These are phyloP conservation scores for Phytopythium chamaehyphon DNA, from an alignment of 352 stramenopile genomes.

Conservation along the genomic window DNA sequence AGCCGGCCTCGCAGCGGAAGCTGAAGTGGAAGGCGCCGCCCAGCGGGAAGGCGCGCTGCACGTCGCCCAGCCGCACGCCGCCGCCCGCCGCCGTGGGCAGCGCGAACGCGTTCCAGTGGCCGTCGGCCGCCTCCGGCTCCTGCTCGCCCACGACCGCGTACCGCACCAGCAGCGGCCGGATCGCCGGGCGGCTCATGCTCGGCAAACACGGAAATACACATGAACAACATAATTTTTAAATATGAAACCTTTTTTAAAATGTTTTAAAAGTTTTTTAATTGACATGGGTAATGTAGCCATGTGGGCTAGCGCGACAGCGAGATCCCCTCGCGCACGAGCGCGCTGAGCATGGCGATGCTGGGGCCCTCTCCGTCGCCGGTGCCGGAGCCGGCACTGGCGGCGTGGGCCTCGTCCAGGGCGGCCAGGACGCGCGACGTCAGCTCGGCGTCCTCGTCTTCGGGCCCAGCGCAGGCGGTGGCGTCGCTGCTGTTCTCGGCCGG, in stretches of 20 bases:
- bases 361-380: neutral
- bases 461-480: constrained; percentile 16
- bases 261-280: no score
- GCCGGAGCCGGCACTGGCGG: neutral
- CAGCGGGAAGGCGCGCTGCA: constrained; percentile 71
- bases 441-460: constrained; percentile 45
- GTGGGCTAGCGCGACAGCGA: constrained; percentile 1
- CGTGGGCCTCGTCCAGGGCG: constrained; percentile 34
- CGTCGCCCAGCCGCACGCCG: constrained; percentile 40
- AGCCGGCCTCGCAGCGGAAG: constrained; percentile 65
- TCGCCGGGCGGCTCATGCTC: constrained; percentile 17
- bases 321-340: constrained; percentile 20
- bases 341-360: constrained; percentile 17
- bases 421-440: constrained; percentile 55
- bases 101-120: constrained; percentile 73
- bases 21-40: constrained; percentile 67
- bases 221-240: constrained; percentile 4
- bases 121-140: constrained; percentile 50
- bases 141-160: constrained; percentile 74
- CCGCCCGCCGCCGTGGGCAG: constrained; percentile 17
- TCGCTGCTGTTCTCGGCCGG: neutral
- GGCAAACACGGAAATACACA: constrained; percentile 1
- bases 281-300: no score
- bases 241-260: no score
- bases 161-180: constrained; percentile 45